Conservation (phyloP, 768 basidiomycete genomes). For the Lactarius evosmus region DNA sequence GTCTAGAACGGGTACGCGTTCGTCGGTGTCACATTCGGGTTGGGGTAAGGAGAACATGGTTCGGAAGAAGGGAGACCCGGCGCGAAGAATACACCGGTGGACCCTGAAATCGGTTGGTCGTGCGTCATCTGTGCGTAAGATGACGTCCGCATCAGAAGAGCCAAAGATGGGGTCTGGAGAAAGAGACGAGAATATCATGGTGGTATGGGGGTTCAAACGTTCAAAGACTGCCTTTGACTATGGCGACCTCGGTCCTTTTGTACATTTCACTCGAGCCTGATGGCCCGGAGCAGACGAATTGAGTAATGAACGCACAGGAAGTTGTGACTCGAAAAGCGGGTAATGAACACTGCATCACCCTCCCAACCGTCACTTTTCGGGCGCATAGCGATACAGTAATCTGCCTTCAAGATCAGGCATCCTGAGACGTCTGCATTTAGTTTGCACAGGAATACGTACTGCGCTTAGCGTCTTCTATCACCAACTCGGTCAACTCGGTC, state of each 20-base stretch:
- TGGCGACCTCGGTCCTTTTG: conserved; percentile 8
- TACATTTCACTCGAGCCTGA: conserved; percentile 15
- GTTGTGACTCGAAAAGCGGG: background rate
- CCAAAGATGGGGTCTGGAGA: conserved; percentile 35
- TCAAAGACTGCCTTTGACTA: background rate
- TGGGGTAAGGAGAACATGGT: conserved; percentile 70
- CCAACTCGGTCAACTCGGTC: background rate
- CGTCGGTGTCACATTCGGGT: conserved; percentile 32
- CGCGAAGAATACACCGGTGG: conserved; percentile 58
- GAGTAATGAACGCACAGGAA: conserved; percentile 13
- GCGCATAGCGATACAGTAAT: background rate
- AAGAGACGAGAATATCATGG: conserved; percentile 17
- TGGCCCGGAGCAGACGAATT: background rate
- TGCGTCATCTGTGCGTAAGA: conserved; percentile 45
- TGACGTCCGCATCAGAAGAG: conserved; percentile 49
- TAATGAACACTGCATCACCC: conserved; percentile 7
- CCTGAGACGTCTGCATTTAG: conserved; percentile 1
- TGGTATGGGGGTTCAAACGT: background rate
- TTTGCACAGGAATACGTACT: conserved; percentile 7
- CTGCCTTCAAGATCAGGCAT: background rate
- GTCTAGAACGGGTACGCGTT: conserved; percentile 46
- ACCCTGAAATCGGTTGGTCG: conserved; percentile 49
- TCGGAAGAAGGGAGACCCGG: conserved; percentile 64
- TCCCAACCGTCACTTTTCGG: conserved; percentile 8
- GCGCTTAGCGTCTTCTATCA: conserved; percentile 18